Percentiles rank a stretch among this genome's conserved stretches.
Conservation (phyloP, 345 rosid genomes). For the Diplotaxis tenuifolia region DNA sequence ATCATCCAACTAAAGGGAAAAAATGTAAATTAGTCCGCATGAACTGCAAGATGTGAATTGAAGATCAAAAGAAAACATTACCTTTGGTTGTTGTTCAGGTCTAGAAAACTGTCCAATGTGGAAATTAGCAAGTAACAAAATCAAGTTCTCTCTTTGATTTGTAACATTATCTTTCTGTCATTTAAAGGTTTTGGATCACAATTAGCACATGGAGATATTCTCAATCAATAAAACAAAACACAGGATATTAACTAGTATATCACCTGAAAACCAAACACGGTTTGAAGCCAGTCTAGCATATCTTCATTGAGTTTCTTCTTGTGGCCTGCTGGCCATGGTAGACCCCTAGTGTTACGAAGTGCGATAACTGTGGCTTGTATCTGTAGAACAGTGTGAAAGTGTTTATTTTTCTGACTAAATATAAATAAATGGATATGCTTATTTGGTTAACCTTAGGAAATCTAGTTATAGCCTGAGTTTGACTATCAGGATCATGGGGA, state of each 20-base stretch:
- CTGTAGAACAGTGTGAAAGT: constrained; percentile 12
- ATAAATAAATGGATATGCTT: not conserved
- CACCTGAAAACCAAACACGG: constrained; percentile 74
- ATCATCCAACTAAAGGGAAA: constrained; percentile 52
- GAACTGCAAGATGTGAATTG: not conserved
- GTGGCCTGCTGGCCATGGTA: constrained; percentile 48
- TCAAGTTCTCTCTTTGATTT: constrained; percentile 65
- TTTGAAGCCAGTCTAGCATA: constrained; percentile 61
- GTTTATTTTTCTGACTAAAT: not conserved
- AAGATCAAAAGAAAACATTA: constrained; percentile 16
- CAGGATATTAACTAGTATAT: constrained; percentile 11
- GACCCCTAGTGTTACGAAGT: constrained; percentile 47
- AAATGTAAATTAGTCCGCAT: not conserved
- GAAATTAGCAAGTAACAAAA: constrained; percentile 60
- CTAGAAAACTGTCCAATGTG: constrained; percentile 50
- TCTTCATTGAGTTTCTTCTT: constrained; percentile 49
- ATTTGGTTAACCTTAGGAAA: constrained; percentile 52
- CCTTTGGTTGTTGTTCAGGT: constrained; percentile 55
- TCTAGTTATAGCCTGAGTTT: constrained; percentile 64
- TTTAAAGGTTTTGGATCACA: constrained; percentile 11
- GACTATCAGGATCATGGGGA: constrained; percentile 71
- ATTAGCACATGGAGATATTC: not conserved
- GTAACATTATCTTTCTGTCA: constrained; percentile 54
- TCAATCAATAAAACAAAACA: not conserved
- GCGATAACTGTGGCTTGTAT: constrained; percentile 43